Evolutionary conservation across 1,139 yeast species (phyloP), one percentile per base, ranked within the genome.

Genomic region (Ogataea hybrid): DNA sequence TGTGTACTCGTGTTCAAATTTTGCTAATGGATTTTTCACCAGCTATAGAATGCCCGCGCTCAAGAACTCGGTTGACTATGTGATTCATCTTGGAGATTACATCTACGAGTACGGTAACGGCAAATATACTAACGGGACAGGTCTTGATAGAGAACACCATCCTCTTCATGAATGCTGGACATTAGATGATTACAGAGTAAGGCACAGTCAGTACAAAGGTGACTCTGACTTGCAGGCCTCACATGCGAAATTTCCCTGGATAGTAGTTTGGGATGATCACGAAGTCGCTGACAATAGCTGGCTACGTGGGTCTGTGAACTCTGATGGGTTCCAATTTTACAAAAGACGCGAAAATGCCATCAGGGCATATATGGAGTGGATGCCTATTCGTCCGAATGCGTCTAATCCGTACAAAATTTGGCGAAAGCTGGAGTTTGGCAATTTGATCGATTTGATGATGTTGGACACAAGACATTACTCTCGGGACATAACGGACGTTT

Each of bases 201-300:
- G 50, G 11, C 43, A 47, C 30, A 31, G 27, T 1, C 37, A 32
- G 17, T 47, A 47, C 33, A 38, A 42, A 17, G 11, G 16, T 15
- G 49, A 47, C 21, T n/a, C 31, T 9, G 49, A 46, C 29, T 30
- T 47, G 8, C 48, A 45, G 23, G 37, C 43, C 2, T 46, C 49
- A 14, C 50, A 47, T 31, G 39, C 46, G 6, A 20, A 20, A 25
- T 41, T 35, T 20, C 46, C 49, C 3, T 47, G 49, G 50, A 37
- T 47, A 16, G 29, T 43, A 5, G 50, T 46, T 9, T 47, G 49
- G 50, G 50, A 47, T 20, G 50, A 47, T 28, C 50, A 47, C 29
- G 50, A 47, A 32, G 47, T 47, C 10, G 45, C 49, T 11, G 49
- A 47, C 30, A 47, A 46, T 31, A 40, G 46, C 25, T 46, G 49